phyloP scores from a whole-genome alignment of 768 basidiomycete genomes.

The Tricholoma sp. region DNA sequence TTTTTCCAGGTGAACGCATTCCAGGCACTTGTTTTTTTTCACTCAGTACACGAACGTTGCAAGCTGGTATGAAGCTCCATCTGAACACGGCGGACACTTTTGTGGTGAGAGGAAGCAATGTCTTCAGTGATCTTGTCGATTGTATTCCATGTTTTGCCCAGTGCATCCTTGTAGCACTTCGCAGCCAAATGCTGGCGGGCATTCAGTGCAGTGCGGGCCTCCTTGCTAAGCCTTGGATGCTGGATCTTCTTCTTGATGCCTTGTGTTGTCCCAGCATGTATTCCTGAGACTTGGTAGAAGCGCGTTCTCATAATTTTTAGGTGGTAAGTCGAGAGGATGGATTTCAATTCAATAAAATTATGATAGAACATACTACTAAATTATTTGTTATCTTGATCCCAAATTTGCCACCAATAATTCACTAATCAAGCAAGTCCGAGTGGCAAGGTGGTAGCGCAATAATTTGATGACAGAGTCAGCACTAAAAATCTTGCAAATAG shows the following conservation, averaged over 20 bases:
- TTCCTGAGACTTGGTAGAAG: not conserved
- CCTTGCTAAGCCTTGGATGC: not conserved
- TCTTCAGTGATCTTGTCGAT: not conserved
- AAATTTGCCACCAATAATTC: not conserved
- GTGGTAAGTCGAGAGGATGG: not conserved
- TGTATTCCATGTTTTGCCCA: not conserved
- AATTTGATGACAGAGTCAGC: too few relatives aligned
- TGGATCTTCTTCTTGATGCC: not conserved
- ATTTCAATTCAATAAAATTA: not conserved
- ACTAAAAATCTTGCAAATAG: not conserved
- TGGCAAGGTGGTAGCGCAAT: too few relatives aligned
- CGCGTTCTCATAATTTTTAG: not conserved
- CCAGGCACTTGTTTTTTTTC: constrained; percentile 1
- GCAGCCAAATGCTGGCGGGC: not conserved
- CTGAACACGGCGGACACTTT: constrained; percentile 5
- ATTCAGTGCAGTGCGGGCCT: not conserved
- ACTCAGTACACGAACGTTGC: not conserved
- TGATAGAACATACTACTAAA: not conserved
- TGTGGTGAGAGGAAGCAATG: constrained; percentile 2
- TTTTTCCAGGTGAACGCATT: not conserved
- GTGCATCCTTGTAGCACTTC: not conserved
- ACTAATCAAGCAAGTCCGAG: not conserved
- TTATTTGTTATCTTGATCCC: not conserved
- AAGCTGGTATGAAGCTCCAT: not conserved
- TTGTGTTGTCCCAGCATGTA: not conserved